phyloP scores from a whole-genome alignment of 179 eudicot genomes.

The Actinidia chinensis region DNA sequence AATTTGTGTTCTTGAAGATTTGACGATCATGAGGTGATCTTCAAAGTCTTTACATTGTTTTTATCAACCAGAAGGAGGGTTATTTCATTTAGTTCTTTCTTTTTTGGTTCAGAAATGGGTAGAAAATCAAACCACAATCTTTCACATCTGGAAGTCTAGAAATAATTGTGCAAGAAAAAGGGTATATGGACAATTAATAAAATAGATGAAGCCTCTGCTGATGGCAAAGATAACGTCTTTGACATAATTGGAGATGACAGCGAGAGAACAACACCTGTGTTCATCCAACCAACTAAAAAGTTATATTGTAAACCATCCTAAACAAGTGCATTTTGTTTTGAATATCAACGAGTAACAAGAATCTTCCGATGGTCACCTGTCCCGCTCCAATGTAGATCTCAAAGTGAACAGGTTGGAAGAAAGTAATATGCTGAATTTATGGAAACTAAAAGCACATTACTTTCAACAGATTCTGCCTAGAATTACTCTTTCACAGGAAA shows the following conservation, averaged over 20 bases:
- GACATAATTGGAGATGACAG: conserved; percentile 24
- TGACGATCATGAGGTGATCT: too few relatives aligned
- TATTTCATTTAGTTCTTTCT: too few relatives aligned
- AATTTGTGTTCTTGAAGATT: too few relatives aligned
- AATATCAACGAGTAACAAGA: conserved; percentile 10
- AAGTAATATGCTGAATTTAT: conserved; percentile 27
- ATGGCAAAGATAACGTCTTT: conserved; percentile 12
- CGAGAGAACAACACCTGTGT: conserved; percentile 9
- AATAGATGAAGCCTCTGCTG: conserved; percentile 27
- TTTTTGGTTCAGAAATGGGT: too few relatives aligned
- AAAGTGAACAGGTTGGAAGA: conserved; percentile 12
- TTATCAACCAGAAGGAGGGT: too few relatives aligned
- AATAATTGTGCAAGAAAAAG: too few relatives aligned
- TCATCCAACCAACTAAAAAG: conserved; percentile 11
- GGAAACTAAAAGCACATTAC: conserved; percentile 24
- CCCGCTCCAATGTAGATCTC: conserved; percentile 14
- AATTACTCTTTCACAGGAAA: conserved; percentile 45
- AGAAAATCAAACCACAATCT: too few relatives aligned
- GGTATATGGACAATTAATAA: neutral
- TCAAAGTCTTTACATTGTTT: too few relatives aligned
- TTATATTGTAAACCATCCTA: conserved; percentile 20
- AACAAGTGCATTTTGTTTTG: conserved; percentile 3
- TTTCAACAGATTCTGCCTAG: conserved; percentile 30
- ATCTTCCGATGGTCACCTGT: conserved; percentile 11
- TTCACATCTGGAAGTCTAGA: too few relatives aligned